Percentiles rank a stretch among this genome's conserved stretches.
phyloP scores from a whole-genome alignment of 179 eudicot species.

The Kewa caespitosa region DNA sequence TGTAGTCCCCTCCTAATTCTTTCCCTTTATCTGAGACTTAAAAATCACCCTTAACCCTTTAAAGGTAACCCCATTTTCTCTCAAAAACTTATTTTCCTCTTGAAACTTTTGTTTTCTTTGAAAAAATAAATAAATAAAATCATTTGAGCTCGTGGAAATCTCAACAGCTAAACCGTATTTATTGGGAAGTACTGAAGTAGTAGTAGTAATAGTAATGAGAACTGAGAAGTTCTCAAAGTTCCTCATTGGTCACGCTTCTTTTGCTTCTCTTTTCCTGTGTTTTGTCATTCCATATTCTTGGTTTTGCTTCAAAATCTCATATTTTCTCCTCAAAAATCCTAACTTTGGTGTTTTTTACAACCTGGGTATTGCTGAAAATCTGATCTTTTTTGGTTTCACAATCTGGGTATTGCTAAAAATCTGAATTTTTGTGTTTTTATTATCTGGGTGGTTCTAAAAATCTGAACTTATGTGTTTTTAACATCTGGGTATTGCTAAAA shows the following conservation, averaged over 20 bases:
- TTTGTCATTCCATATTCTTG: no score
- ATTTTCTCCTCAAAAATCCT: no score
- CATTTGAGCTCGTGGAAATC: background rate
- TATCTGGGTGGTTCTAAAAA: no score
- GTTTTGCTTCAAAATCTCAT: no score
- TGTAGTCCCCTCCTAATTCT: no score
- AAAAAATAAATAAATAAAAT: no score
- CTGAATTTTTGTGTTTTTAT: background rate
- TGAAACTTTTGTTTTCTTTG: background rate
- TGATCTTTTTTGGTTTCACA: slow-evolving; percentile 9
- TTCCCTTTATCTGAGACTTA: no score
- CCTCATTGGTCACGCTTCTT: slow-evolving; percentile 8
- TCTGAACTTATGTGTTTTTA: background rate
- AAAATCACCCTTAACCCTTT: no score
- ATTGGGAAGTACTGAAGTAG: background rate
- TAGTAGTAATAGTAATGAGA: no score
- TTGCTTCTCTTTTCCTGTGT: background rate
- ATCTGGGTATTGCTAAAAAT: slow-evolving; percentile 27
- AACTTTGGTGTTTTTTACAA: background rate
- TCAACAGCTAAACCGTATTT: background rate
- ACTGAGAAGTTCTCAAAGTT: background rate
- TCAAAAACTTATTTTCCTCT: background rate
- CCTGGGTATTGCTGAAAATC: background rate
- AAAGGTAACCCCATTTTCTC: background rate
- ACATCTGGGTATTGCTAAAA: slow-evolving; percentile 20